Percentiles rank a stretch among this genome's conserved stretches.
Evolutionary conservation across 345 rosid species (phyloP).

Genomic region (Mallotus nudiflorus): DNA sequence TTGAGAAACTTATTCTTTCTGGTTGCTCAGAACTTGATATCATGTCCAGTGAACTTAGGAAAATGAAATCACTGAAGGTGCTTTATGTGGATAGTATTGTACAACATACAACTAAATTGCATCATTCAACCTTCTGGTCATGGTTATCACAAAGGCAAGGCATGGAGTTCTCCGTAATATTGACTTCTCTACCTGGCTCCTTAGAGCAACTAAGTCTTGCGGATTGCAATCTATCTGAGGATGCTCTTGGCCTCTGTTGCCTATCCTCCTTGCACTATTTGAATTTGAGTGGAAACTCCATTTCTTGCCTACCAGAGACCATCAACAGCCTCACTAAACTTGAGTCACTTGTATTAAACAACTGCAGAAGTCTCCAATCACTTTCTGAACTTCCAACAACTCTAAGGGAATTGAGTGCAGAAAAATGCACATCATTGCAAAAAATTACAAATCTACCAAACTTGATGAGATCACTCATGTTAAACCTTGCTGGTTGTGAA

Average conservation of each 20-base stretch:
- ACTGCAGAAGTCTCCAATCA: constrained; percentile 14
- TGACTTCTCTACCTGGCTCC: constrained; percentile 11
- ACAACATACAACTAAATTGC: neutral
- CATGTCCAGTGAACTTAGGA: constrained; percentile 7
- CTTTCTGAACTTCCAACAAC: constrained; percentile 20
- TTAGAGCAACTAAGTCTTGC: constrained; percentile 20
- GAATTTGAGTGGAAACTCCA: constrained; percentile 19
- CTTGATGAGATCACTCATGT: neutral
- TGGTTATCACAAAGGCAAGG: constrained; percentile 10
- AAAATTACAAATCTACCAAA: constrained; percentile 9
- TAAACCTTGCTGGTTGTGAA: neutral
- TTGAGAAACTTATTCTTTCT: constrained; percentile 21
- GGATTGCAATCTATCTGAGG: constrained; percentile 16
- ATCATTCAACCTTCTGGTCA: constrained; percentile 22
- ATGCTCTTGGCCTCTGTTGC: constrained; percentile 8
- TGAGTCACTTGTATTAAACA: constrained; percentile 1
- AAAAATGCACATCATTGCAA: neutral
- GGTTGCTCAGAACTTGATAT: constrained; percentile 27
- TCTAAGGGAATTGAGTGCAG: neutral
- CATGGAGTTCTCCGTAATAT: constrained; percentile 4
- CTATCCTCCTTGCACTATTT: constrained; percentile 11
- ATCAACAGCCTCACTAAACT: constrained; percentile 6
- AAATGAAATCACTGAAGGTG: constrained; percentile 24
- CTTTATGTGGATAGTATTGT: constrained; percentile 15
- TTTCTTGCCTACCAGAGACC: constrained; percentile 18